Evolutionary conservation across 495 filamentous ascomycete species (phyloP).

Genomic region (Hapsidospora chrysogenum): DNA sequence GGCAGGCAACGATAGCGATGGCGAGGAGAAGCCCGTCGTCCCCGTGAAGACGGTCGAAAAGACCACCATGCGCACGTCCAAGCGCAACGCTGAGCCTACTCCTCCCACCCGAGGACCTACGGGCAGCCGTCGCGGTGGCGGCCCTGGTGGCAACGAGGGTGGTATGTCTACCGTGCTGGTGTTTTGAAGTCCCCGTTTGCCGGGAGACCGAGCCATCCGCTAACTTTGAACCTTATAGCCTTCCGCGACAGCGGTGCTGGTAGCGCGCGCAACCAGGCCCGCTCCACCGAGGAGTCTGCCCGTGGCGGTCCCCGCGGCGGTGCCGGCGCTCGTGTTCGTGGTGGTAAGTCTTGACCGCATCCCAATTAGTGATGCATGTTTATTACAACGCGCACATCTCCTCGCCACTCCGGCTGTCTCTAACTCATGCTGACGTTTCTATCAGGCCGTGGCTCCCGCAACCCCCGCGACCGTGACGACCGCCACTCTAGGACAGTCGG

Average conservation of each 20-base stretch:
- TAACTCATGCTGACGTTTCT: conserved; percentile 2
- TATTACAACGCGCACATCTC: too few species aligned
- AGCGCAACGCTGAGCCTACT: conserved; percentile 80
- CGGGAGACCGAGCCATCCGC: too few species aligned
- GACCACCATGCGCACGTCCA: conserved; percentile 57
- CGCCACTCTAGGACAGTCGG: conserved; percentile 36
- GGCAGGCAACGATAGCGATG: conserved; percentile 72
- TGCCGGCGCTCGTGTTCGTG: conserved; percentile 40
- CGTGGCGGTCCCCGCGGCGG: conserved; percentile 35
- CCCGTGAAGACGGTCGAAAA: conserved; percentile 80
- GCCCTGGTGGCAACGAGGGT: conserved; percentile 57
- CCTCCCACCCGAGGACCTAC: conserved; percentile 34
- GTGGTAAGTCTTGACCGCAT: conserved; percentile 33
- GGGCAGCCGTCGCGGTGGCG: conserved; percentile 33
- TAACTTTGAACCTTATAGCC: too few species aligned
- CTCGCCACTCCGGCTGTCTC: too few species aligned
- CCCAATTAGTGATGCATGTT: too few species aligned
- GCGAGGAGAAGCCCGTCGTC: conserved; percentile 59
- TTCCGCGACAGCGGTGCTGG: conserved; percentile 86
- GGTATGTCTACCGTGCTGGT: too few species aligned
- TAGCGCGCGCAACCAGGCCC: conserved; percentile 63
- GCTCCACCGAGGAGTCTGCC: conserved; percentile 53
- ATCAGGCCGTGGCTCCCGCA: conserved; percentile 27
- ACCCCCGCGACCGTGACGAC: conserved; percentile 47
- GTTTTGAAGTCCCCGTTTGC: too few species aligned